Base-by-base conservation (phyloP, 2,329 filamentous ascomycete species). In the Rachicladosporium sp. region DNA sequence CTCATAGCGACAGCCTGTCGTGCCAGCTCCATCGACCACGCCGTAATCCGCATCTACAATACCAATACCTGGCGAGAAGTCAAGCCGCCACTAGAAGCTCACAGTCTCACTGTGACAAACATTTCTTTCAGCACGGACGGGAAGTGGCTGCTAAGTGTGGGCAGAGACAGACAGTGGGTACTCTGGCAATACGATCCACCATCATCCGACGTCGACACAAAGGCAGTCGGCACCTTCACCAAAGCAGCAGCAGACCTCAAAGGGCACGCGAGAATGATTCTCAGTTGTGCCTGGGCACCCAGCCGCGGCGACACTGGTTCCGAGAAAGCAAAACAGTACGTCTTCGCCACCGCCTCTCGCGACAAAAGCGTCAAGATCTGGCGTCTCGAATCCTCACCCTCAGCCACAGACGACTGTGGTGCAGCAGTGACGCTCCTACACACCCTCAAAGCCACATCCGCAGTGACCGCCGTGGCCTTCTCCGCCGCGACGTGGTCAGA, bases 1-100 rank as follows among this genome's bases (percentile, higher is more conserved):
- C 61, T 95, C 13, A 72, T 98, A 10, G 91, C 91, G 27, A 95
- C 88, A 38, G 87, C 91, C 2, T 98, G 91, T 66, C 85, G 83
- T 54, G 91, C 91, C 11, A 93, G 81, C 56, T 93, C 87, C 1
- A 70, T 89, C 41, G 91, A 95, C 59, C 91, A 98, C 57, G 91
- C 91, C 33, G 88, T 96, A 31, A 85, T 98, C 52, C 78, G 91
- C 12, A 62, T 98, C 6, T 96, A 93, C 56, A 86, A 93, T 57
- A 91, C 88, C 9, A 72, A 70, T 29, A 74, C 75, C 33, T 98
- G 91, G 91, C 81, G 85, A 11, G 87, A 98, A 63, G 67, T 95
- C 32, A 78, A 76, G 43, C 88, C 89, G 2, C 74, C 89, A 0
- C 69, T 98, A 23, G 73, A 76, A n/a, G 82, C 83, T 1, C 91